Percentiles rank a stretch among this genome's conserved stretches.
These are phyloP conservation scores for Psilocybe cubensis DNA, from an alignment of 768 basidiomycete species.

Conservation along the genomic window DNA sequence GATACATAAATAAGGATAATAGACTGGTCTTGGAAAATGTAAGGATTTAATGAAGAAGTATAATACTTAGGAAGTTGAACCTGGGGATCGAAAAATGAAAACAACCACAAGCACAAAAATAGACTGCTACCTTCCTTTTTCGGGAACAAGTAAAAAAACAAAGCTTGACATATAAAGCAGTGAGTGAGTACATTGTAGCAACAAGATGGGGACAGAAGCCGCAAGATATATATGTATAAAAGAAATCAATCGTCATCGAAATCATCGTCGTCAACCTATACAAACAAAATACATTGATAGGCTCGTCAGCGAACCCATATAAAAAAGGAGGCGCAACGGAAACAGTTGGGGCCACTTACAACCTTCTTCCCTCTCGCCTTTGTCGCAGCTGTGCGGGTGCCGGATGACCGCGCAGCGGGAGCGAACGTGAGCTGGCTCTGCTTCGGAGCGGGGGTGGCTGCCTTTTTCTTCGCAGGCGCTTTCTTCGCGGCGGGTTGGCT, in stretches of 20 bases:
- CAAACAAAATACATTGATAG: no score
- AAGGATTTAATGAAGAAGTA: no score
- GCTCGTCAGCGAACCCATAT: no score
- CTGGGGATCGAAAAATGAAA: no score
- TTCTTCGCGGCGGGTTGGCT: slow-evolving; percentile 46
- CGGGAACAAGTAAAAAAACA: neutral
- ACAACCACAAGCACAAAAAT: no score
- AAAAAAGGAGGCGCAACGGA: no score
- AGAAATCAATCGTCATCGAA: slow-evolving; percentile 26
- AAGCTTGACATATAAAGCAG: no score
- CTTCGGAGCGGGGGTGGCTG: slow-evolving; percentile 51
- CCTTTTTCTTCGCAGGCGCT: slow-evolving; percentile 54
- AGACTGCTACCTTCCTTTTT: neutral
- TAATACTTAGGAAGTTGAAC: no score
- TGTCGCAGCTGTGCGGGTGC: slow-evolving; percentile 71
- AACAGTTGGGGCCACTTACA: slow-evolving; percentile 39
- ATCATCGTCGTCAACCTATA: slow-evolving; percentile 26
- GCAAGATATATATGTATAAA: neutral
- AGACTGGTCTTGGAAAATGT: no score
- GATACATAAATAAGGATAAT: no score
- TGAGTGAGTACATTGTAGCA: no score
- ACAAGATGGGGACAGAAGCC: neutral
- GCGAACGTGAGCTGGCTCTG: slow-evolving; percentile 69
- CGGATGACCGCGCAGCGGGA: slow-evolving; percentile 57
- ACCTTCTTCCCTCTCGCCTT: slow-evolving; percentile 69